Percentiles rank a stretch among this genome's conserved stretches.
These are phyloP conservation scores for Pyrrhoderma noxium DNA, from an alignment of 1,284 basidiomycete species.

Conservation along the genomic window DNA sequence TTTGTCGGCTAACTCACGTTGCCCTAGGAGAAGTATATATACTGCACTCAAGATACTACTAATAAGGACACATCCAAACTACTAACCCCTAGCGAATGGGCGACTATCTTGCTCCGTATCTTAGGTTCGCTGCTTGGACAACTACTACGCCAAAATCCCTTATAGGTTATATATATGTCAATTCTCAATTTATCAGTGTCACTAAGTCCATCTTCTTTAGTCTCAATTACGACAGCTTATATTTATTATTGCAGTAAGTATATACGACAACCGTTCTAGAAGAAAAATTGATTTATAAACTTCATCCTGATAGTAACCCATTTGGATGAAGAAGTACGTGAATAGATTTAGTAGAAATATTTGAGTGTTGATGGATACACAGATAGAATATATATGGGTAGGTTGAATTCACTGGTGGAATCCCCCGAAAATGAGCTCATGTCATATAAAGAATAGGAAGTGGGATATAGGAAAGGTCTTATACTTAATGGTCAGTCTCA, in stretches of 20 bases:
- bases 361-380: background rate
- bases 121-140: no score
- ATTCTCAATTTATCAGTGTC: no score
- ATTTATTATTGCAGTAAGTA: constrained; percentile 4
- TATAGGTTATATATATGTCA: no score
- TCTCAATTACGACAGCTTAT: background rate
- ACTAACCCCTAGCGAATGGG: no score
- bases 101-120: no score
- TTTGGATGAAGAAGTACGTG: constrained; percentile 2
- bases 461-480: constrained; percentile 6
- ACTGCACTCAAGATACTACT: no score
- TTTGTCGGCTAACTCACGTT: no score
- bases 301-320: background rate
- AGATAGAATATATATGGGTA: constrained; percentile 13
- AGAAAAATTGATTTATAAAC: background rate
- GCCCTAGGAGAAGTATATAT: no score
- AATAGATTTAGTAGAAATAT: background rate
- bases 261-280: background rate
- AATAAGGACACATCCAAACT: no score
- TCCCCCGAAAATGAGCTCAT: background rate
- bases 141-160: no score
- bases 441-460: background rate
- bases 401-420: no score
- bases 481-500: constrained; percentile 4
- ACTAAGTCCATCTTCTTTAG: background rate